A percentile compares a stretch with the other conserved stretches of the same genome.
Conservation (phyloP, 169 alveolate genomes). For the Eimeria acervulina region DNA sequence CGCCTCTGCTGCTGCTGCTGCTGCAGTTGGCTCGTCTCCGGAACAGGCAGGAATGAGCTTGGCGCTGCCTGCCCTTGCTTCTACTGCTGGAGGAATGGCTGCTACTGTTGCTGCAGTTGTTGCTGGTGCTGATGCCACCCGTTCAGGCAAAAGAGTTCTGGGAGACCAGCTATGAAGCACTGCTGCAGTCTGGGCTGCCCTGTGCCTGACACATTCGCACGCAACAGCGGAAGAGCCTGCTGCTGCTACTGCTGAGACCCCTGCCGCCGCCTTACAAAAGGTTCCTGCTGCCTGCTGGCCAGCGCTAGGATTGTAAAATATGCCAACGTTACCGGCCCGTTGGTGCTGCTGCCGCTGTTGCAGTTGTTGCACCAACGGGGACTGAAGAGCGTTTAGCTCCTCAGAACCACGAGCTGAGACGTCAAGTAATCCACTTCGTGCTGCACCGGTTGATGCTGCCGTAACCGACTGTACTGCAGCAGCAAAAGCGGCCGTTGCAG, state of each 20-base stretch:
- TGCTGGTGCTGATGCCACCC: background rate
- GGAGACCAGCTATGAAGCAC: background rate
- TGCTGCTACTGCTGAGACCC: constrained; percentile 15
- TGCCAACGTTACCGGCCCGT: background rate
- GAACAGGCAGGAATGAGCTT: background rate
- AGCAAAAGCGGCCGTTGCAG: background rate
- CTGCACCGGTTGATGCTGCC: background rate
- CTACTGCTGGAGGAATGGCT: constrained; percentile 6
- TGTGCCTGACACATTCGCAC: constrained; percentile 22
- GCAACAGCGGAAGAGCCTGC: constrained; percentile 40
- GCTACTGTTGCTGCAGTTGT: background rate
- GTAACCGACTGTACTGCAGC: background rate
- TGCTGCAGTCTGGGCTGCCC: constrained; percentile 39
- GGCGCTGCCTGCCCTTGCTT: background rate
- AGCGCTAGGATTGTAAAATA: background rate
- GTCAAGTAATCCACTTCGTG: background rate
- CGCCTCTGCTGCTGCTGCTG: constrained; percentile 64
- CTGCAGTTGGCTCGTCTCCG: background rate
- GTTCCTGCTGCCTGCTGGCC: background rate
- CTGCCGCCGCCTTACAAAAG: background rate
- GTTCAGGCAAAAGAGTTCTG: constrained; percentile 3
- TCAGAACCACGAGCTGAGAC: background rate
- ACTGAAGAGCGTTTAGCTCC: constrained; percentile 25
- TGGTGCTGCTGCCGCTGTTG: constrained; percentile 38
- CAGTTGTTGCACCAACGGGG: constrained; percentile 20